Conservation (phyloP, 2,329 filamentous ascomycete species). For the Aspergillus texensis region DNA sequence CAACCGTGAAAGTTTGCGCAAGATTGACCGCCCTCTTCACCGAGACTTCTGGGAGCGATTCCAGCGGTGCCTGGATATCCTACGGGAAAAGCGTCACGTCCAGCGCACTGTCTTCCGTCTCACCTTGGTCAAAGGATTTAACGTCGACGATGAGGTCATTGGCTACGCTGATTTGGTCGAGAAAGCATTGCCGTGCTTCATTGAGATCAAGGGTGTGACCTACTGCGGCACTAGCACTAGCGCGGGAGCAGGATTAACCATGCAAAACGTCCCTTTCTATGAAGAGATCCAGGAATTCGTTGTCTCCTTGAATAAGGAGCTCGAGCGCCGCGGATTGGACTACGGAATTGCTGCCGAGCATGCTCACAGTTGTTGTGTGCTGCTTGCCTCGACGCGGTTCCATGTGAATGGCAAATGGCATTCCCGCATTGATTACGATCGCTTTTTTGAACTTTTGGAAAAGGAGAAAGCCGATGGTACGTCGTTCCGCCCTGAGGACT, state of each 20-base stretch:
- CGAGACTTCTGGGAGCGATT: slow-evolving; percentile 98
- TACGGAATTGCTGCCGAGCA: slow-evolving; percentile 96
- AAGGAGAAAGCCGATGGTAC: slow-evolving; percentile 57
- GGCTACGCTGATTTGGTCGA: slow-evolving; percentile 91
- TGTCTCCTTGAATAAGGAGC: slow-evolving; percentile 68
- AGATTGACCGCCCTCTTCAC: slow-evolving; percentile 89
- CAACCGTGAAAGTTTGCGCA: slow-evolving; percentile 81
- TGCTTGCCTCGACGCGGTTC: slow-evolving; percentile 84
- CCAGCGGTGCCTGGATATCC: slow-evolving; percentile 84
- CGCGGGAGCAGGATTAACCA: slow-evolving; percentile 83
- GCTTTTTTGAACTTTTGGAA: slow-evolving; percentile 84
- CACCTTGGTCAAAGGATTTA: slow-evolving; percentile 97
- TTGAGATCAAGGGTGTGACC: slow-evolving; percentile 95
- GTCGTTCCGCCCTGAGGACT: slow-evolving; percentile 85
- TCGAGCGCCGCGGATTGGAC: slow-evolving; percentile 69
- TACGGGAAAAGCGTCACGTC: slow-evolving; percentile 77
- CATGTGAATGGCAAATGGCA: slow-evolving; percentile 78
- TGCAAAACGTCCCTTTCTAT: slow-evolving; percentile 97
- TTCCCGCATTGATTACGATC: slow-evolving; percentile 85
- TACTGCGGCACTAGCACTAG: slow-evolving; percentile 92
- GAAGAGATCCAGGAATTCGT: slow-evolving; percentile 86
- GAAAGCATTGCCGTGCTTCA: slow-evolving; percentile 82
- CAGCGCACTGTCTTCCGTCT: slow-evolving; percentile 94
- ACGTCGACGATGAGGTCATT: slow-evolving; percentile 87
- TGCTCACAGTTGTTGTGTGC: slow-evolving; percentile 88